Evolutionary conservation across 2,329 filamentous ascomycete species (phyloP).

Genomic region (Botrytis elliptica): DNA sequence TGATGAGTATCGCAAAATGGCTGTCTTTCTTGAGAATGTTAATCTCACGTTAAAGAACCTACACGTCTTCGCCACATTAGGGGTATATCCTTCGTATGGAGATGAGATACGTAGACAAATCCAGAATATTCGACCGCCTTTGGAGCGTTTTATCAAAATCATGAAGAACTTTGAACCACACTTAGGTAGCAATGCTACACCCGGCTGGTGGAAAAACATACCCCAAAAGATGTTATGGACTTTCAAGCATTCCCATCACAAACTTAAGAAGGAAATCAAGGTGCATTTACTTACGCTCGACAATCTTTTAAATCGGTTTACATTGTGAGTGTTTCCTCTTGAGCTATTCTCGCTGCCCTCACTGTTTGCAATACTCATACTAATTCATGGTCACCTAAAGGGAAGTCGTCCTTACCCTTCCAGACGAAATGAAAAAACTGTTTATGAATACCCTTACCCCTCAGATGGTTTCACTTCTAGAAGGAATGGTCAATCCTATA

Average conservation of each 20-base stretch:
- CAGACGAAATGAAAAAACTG: neutral
- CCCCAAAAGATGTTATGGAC: neutral
- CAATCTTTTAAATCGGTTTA: neutral
- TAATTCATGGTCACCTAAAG: neutral
- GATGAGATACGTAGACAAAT: neutral
- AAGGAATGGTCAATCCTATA: neutral
- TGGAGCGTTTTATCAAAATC: neutral
- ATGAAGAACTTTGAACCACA: neutral
- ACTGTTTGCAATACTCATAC: neutral
- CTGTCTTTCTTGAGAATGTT: neutral
- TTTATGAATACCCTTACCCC: neutral
- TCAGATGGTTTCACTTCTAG: neutral
- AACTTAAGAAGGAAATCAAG: neutral
- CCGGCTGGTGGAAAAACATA: neutral
- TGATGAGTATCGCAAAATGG: neutral
- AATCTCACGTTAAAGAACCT: neutral
- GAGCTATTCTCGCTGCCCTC: fast-evolving
- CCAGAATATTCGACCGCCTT: neutral
- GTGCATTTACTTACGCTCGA: neutral
- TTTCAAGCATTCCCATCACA: neutral
- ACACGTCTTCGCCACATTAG: neutral
- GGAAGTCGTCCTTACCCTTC: neutral
- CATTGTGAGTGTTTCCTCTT: neutral
- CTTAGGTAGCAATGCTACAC: neutral
- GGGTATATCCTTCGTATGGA: neutral